Evolutionary conservation across 2,329 filamentous ascomycete genomes (phyloP), one percentile per base, ranked within the genome.

Genomic region (Helotiales sp.): DNA sequence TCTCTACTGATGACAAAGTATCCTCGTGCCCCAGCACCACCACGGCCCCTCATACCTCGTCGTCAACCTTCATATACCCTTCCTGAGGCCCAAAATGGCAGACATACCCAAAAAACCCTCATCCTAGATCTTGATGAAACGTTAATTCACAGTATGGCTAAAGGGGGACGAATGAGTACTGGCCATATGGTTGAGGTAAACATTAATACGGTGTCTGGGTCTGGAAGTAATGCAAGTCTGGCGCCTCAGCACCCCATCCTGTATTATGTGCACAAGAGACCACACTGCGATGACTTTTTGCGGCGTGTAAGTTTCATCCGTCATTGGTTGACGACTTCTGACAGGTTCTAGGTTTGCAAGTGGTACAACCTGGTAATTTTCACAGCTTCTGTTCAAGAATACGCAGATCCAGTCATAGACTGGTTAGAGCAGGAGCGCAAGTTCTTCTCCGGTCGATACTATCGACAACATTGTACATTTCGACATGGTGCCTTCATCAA

Each of bases 121-220:
- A 93, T 99, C 63, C 81, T 99, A 52, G 95, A 99, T 72, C 84
- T 99, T 17, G 95, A 99, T 74, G 95, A 99, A 75, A 99, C 95
- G 0, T 77, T 99, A 65, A 99, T 99, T 66, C 95, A 99, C 79
- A 97, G 92, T 74, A 92, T 98, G 82, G 93, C 93, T 60, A 97
- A 97, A 73, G 95, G 95, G 29, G 93, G 93, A 53, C 85, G 93
- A 58, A 96, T 96, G 88, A 93, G 91, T 68, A 93, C 91, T 19
- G 95, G 95, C 17, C 95, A 99, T 75, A 99, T 99, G 95, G 93
- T 99, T 52, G 95, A 99, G 76, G 95, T 99, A 63, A 92, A 92
- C 68, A 81, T 96, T 60, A 90, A 89, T 71, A 87, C 85, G 61
- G 76, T 85, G 55, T 82, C 91, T 44, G 87, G 85, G 54, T 82